phyloP scores from a whole-genome alignment of 2,329 filamentous ascomycete species.

The Aquanectria penicillioides region DNA sequence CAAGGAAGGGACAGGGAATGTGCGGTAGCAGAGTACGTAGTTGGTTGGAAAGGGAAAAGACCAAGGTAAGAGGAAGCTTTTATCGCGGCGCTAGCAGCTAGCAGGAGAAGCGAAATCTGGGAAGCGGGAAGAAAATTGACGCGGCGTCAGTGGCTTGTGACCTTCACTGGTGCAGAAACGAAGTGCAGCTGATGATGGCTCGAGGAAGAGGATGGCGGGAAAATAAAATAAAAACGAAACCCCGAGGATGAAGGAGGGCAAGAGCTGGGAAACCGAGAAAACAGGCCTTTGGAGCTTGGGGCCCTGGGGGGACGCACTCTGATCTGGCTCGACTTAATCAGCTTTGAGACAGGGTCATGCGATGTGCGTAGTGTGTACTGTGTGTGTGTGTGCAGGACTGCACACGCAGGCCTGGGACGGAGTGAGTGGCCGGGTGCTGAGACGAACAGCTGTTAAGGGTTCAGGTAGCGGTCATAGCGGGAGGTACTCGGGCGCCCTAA shows the following conservation, averaged over 20 bases:
- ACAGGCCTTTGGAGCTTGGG: conserved; percentile 10
- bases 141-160: conserved; percentile 46
- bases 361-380: no score
- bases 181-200: conserved; percentile 36
- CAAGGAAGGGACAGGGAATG: conserved; percentile 22
- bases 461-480: conserved; percentile 26
- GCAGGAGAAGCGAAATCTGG: conserved; percentile 32
- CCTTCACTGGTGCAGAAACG: conserved; percentile 19
- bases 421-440: conserved; percentile 2
- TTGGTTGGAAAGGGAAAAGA: conserved; percentile 32
- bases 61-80: conserved; percentile 38
- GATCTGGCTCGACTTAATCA: conserved; percentile 17
- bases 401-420: neutral
- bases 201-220: conserved; percentile 4
- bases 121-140: conserved; percentile 42
- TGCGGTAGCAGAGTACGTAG: conserved; percentile 35
- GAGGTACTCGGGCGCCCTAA: conserved; percentile 18
- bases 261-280: conserved; percentile 8
- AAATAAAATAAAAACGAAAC: conserved; percentile 27
- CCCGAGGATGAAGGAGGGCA: conserved; percentile 16
- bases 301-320: neutral
- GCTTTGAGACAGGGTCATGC: conserved; percentile 22
- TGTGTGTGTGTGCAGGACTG: no score
- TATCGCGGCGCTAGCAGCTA: conserved; percentile 40
- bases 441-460: conserved; percentile 11